Base-by-base conservation (phyloP, 257 asterid species). In the Solanum neorickii region DNA sequence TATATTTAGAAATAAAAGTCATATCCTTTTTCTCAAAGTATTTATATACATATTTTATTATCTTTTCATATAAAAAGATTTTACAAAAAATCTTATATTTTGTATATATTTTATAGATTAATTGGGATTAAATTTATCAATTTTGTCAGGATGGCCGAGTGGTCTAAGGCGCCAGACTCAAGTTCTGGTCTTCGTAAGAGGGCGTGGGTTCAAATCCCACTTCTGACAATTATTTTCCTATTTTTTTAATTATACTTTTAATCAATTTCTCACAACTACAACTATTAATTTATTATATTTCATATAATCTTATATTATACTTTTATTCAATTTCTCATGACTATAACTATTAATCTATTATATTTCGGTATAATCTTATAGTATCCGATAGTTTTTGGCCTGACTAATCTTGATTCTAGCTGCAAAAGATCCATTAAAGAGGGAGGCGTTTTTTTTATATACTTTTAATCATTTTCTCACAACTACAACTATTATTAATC, bases 121-220 rank as follows among this genome's bases (percentile, higher is more conserved):
- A 59, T 59, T 0, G 13, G 0, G n/a, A 7, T 7, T 14, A 0
- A 7, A 7, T 0, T 33, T 0, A 1, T 0, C 6, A 35, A 16
- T 16, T 8, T 3, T 3, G 98, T 94, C 95, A 93, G 98, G 96
- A 94, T 94, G 98, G 96, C 95, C 97, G 95, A 94, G 97, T 94
- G 98, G 98, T 93, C 97, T 93, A 95, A 95, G 96, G 98, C 97
- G 98, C 95, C 98, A 93, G 97, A 94, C 98, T 94, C 97, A 94
- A 95, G 97, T 94, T 94, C 95, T 93, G 95, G 98, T 94, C 94
- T 44, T 92, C 96, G 90, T 37, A 72, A 88, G 95, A 92, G 94
- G 95, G 97, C 96, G 94, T 95, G 97, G 96, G 97, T 95, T 93
- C 96, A 94, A 94, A 93, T 87, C 93, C 94, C 94, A 92, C 94